Evolutionary conservation across 2,329 filamentous ascomycete species (phyloP).

Genomic region (Paecilomyces formosus): DNA sequence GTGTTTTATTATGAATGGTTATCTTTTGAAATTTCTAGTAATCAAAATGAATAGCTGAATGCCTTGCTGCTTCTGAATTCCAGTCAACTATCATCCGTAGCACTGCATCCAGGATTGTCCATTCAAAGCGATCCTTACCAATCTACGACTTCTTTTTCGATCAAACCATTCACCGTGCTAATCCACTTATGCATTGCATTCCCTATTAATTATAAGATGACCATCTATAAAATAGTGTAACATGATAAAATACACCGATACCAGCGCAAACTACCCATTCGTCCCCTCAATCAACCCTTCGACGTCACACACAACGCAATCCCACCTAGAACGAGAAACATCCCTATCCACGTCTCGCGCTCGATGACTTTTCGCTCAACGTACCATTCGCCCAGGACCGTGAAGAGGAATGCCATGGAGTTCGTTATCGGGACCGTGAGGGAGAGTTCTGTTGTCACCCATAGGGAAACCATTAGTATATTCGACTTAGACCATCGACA

Average conservation of each 20-base stretch:
- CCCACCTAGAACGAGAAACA: conserved; percentile 68
- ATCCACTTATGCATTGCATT: background rate
- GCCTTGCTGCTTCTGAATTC: background rate
- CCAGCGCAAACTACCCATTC: background rate
- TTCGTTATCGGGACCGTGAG: conserved; percentile 93
- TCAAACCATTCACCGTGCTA: no score
- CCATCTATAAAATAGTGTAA: background rate
- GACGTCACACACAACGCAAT: conserved; percentile 75
- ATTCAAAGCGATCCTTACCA: background rate
- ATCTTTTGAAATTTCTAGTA: background rate
- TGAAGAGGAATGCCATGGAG: conserved; percentile 91
- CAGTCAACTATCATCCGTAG: background rate
- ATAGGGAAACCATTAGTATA: background rate
- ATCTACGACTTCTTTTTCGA: background rate
- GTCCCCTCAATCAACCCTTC: conserved; percentile 18
- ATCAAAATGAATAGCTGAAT: background rate
- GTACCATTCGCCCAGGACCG: conserved; percentile 90
- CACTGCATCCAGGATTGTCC: background rate
- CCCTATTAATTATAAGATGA: no score
- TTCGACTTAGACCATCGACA: background rate
- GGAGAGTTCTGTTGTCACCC: conserved; percentile 62
- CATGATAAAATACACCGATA: background rate
- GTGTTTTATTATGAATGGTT: background rate
- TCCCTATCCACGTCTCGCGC: conserved; percentile 75
- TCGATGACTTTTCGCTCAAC: conserved; percentile 87